A percentile compares a stretch with the other conserved stretches of the same genome.
These are phyloP conservation scores for Wickerhamomyces silvicola DNA, from an alignment of 805 yeast species.

Conservation along the genomic window DNA sequence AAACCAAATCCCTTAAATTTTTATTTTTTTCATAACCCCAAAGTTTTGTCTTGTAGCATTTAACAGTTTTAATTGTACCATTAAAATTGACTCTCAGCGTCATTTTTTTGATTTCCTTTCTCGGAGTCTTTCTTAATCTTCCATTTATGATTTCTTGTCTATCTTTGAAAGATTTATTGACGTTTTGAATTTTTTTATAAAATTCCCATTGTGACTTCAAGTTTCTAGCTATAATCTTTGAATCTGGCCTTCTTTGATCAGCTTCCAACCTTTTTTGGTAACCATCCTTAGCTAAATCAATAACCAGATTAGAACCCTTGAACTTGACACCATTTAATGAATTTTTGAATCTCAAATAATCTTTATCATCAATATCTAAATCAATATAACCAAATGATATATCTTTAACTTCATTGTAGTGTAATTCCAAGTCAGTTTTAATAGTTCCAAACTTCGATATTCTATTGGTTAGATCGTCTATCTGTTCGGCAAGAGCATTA, in stretches of 20 bases:
- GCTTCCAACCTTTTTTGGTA: conserved; percentile 40
- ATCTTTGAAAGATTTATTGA: conserved; percentile 34
- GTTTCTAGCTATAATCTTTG: conserved; percentile 28
- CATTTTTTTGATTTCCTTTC: conserved; percentile 46
- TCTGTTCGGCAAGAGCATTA: conserved; percentile 37
- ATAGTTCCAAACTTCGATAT: conserved; percentile 58
- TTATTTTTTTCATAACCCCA: conserved; percentile 87
- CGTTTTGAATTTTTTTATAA: conserved; percentile 30
- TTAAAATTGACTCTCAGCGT: conserved; percentile 60
- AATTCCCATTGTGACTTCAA: conserved; percentile 32
- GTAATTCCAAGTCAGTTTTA: conserved; percentile 39
- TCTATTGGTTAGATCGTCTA: conserved; percentile 44
- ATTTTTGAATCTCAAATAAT: conserved; percentile 42
- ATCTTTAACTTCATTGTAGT: conserved; percentile 41
- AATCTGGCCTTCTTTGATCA: conserved; percentile 32
- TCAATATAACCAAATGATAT: conserved; percentile 58
- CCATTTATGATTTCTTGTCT: conserved; percentile 46
- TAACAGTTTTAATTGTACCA: conserved; percentile 50
- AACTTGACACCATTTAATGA: conserved; percentile 66
- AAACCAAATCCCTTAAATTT: conserved; percentile 54
- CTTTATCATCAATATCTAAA: conserved; percentile 41
- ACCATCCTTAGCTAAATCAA: conserved; percentile 57
- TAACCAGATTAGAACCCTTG: conserved; percentile 62
- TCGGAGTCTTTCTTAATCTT: conserved; percentile 47
- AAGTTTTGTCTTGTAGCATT: conserved; percentile 66